Percentiles rank a stretch among this genome's conserved stretches.
Conservation (phyloP, 2,329 filamentous ascomycete genomes). For the Clarireedia paspali region DNA sequence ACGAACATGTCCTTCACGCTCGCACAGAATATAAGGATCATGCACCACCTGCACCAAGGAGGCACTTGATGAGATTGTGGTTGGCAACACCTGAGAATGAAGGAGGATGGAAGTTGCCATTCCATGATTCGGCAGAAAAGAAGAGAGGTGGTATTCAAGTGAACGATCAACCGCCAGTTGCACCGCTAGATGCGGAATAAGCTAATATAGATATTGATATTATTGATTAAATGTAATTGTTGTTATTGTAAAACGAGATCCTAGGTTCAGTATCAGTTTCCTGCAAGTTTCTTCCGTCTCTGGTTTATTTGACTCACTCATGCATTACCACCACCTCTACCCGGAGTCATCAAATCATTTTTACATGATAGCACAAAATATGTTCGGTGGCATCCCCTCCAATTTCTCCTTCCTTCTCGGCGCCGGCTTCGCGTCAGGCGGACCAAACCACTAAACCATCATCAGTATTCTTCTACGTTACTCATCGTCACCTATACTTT, state of each 20-base stretch:
- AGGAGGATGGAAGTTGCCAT: slow-evolving; percentile 79
- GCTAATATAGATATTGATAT: neutral
- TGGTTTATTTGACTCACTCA: neutral
- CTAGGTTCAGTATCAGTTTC: neutral
- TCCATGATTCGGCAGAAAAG: slow-evolving; percentile 73
- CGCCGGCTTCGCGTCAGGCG: neutral
- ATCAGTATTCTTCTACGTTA: neutral
- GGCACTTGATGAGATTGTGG: slow-evolving; percentile 81
- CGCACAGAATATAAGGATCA: slow-evolving; percentile 72
- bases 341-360: neutral
- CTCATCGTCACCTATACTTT: neutral
- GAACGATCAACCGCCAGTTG: slow-evolving; percentile 67
- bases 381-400: neutral
- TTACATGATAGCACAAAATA: slow-evolving; percentile 5
- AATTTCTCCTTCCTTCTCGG: neutral
- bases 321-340: neutral
- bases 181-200: slow-evolving; percentile 71
- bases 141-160: slow-evolving; percentile 88
- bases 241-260: neutral
- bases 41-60: slow-evolving; percentile 58
- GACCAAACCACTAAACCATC: slow-evolving; percentile 6
- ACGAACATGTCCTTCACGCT: slow-evolving; percentile 73
- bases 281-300: neutral
- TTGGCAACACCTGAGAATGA: slow-evolving; percentile 73
- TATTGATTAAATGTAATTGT: neutral